Evolutionary conservation across 306 rosid species (phyloP).

Genomic region (Phaseolus lunatus): DNA sequence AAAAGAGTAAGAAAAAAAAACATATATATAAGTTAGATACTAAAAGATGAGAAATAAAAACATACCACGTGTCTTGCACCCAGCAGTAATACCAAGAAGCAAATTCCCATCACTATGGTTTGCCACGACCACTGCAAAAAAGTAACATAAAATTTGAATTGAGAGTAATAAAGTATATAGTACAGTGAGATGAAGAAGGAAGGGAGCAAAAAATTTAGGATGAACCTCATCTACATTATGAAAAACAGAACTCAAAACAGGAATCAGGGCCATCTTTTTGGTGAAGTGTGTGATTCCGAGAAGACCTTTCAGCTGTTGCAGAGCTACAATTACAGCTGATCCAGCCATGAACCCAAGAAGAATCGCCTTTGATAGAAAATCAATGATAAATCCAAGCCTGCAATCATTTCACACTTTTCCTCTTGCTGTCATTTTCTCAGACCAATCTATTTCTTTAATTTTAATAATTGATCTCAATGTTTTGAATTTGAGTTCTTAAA

Average conservation of each 20-base stretch:
- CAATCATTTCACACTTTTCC: constrained; percentile 5
- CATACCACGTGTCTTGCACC: constrained; percentile 76
- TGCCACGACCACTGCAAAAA: constrained; percentile 97
- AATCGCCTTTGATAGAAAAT: constrained; percentile 87
- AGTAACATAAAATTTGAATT: neutral
- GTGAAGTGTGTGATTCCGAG: constrained; percentile 89
- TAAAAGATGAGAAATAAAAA: neutral
- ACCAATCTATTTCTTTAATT: too few relatives aligned
- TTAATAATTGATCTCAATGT: too few relatives aligned
- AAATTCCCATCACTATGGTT: constrained; percentile 73
- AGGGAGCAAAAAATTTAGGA: neutral
- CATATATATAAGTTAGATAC: constrained; percentile 55
- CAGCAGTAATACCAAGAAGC: constrained; percentile 71
- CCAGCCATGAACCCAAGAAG: constrained; percentile 93
- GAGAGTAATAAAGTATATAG: neutral
- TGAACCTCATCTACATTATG: constrained; percentile 65
- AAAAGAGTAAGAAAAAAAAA: neutral
- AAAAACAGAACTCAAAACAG: constrained; percentile 79
- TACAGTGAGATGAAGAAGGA: neutral
- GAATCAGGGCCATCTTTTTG: constrained; percentile 63
- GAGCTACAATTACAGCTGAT: constrained; percentile 82
- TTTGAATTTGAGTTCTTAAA: too few relatives aligned
- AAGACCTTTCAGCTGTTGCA: constrained; percentile 83
- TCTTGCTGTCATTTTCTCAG: too few relatives aligned
- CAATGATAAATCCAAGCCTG: constrained; percentile 95